phyloP scores from a whole-genome alignment of 345 rosid genomes.

The Citrus sinensis region DNA sequence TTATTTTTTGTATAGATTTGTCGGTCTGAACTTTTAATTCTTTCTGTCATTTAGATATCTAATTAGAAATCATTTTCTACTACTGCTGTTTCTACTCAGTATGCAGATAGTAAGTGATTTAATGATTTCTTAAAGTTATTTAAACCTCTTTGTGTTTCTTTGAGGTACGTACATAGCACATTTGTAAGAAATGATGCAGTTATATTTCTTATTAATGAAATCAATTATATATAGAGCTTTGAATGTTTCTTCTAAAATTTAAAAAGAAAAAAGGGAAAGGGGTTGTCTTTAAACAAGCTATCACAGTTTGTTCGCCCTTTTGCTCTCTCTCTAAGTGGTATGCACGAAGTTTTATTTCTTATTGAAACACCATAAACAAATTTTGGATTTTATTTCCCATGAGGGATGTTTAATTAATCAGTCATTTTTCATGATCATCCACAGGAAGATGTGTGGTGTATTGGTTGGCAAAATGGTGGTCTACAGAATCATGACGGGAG shows the following conservation, averaged over 20 bases:
- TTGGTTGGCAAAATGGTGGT: conserved; percentile 77
- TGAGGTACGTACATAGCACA: too few species aligned
- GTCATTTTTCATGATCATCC: conserved; percentile 3
- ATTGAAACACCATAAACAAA: neutral
- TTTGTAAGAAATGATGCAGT: too few species aligned
- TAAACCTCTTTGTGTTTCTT: neutral
- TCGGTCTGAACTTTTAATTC: too few species aligned
- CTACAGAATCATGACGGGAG: conserved; percentile 52
- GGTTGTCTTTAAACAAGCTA: neutral
- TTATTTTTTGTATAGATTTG: too few species aligned
- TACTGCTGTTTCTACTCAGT: neutral
- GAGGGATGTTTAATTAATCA: neutral
- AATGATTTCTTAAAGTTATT: neutral
- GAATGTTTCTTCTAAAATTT: neutral
- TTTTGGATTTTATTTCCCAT: neutral
- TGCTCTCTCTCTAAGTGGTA: neutral
- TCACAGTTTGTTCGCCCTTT: neutral
- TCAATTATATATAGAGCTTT: neutral
- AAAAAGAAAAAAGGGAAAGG: neutral
- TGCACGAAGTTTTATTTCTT: neutral
- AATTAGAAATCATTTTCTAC: neutral
- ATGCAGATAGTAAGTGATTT: neutral
- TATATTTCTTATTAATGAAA: too few species aligned
- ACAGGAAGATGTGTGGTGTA: conserved; percentile 64
- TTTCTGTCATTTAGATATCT: too few species aligned